Evolutionary conservation across 345 rosid genomes (phyloP).

Genomic region (Aquilaria yunnanensis): DNA sequence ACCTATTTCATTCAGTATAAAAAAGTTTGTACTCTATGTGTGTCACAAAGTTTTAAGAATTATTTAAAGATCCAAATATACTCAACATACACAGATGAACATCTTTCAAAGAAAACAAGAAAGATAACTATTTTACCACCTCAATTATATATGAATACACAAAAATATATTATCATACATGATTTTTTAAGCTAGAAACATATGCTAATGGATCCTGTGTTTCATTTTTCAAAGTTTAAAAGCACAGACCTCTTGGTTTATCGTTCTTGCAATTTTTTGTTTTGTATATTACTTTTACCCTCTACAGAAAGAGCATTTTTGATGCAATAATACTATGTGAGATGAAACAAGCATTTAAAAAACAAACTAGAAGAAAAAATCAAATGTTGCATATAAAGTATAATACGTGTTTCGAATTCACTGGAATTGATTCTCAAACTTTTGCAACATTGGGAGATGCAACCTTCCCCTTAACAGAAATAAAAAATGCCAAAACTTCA

Average conservation of each 20-base stretch:
- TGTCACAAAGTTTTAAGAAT: too few relatives aligned
- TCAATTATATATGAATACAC: not conserved
- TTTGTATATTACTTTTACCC: constrained; percentile 70
- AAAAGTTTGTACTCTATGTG: too few relatives aligned
- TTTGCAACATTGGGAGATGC: constrained; percentile 63
- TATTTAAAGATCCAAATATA: too few relatives aligned
- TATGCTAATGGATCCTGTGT: too few relatives aligned
- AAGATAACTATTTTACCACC: not conserved
- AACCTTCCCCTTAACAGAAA: constrained; percentile 94
- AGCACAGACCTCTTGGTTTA: constrained; percentile 73
- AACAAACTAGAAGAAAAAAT: not conserved
- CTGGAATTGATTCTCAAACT: constrained; percentile 66
- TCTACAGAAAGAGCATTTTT: constrained; percentile 32
- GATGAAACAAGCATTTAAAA: constrained; percentile 11
- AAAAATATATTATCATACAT: not conserved
- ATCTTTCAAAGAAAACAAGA: not conserved
- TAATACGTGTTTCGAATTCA: constrained; percentile 15
- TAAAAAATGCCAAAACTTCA: constrained; percentile 76
- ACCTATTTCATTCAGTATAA: too few relatives aligned
- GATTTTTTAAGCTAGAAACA: not conserved
- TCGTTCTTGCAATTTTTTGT: constrained; percentile 73
- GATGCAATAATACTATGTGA: not conserved
- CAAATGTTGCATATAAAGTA: not conserved
- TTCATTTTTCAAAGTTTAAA: not conserved
- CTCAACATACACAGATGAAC: too few relatives aligned